Conservation (phyloP, 768 basidiomycete species). For the Nidula microcarpa region DNA sequence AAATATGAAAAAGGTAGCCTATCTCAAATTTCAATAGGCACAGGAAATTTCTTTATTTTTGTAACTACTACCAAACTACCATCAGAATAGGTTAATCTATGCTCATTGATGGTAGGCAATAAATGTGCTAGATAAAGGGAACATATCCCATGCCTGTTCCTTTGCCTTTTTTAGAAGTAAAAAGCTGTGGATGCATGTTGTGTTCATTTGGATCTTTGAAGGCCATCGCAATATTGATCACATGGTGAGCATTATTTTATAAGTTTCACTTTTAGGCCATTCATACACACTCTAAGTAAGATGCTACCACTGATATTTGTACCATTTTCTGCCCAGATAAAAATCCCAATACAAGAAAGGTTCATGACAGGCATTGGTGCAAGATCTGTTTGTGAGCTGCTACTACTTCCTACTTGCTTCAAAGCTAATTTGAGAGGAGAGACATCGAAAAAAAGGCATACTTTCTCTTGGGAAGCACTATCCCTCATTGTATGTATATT, state of each 20-base stretch:
- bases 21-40: no score
- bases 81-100: no score
- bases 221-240: background rate
- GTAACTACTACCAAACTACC: no score
- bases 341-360: slow-evolving; percentile 7
- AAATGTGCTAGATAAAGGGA: no score
- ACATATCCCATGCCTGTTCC: no score
- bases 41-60: no score
- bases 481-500: background rate
- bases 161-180: no score
- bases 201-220: background rate
- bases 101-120: no score
- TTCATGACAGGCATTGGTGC: slow-evolving; percentile 11
- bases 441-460: background rate
- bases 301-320: slow-evolving; percentile 3
- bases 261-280: background rate
- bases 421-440: background rate
- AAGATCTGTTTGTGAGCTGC: slow-evolving; percentile 9
- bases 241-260: background rate
- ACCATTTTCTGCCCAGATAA: slow-evolving; percentile 3
- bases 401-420: background rate
- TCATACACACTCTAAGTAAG: background rate
- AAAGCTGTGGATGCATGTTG: no score
- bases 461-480: background rate
- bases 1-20: no score